phyloP scores from a whole-genome alignment of 257 asterid species.

The Solanum bulbocastanum region DNA sequence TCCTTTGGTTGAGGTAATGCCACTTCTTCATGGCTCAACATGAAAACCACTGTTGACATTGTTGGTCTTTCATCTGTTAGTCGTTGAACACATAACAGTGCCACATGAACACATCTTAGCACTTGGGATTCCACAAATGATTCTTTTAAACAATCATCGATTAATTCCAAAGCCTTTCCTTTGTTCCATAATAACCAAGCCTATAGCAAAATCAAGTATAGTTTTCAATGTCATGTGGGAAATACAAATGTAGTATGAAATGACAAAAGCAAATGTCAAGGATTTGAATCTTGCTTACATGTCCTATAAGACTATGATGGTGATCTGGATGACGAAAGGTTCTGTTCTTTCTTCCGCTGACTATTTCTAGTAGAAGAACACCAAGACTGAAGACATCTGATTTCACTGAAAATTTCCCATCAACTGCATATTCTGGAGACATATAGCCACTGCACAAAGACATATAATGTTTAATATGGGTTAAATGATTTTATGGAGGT shows the following conservation, averaged over 20 bases:
- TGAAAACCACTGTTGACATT: constrained; percentile 25
- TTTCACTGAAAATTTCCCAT: constrained; percentile 29
- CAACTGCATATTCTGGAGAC: constrained; percentile 42
- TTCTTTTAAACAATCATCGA: constrained; percentile 18
- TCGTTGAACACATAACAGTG: constrained; percentile 28
- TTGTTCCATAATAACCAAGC: constrained; percentile 32
- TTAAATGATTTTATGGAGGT: neutral
- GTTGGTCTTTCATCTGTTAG: constrained; percentile 19
- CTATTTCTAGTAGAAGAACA: constrained; percentile 32
- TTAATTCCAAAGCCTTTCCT: constrained; percentile 10
- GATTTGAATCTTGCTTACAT: constrained; percentile 11
- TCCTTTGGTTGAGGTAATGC: constrained; percentile 25
- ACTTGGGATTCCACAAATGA: constrained; percentile 17
- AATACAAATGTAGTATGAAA: neutral
- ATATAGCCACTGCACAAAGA: constrained; percentile 33
- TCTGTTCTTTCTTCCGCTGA: constrained; percentile 35
- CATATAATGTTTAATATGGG: neutral
- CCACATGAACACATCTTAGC: constrained; percentile 33
- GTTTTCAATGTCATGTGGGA: neutral
- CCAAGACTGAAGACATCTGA: constrained; percentile 40
- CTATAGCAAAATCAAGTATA: constrained; percentile 6
- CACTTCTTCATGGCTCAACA: constrained; percentile 26
- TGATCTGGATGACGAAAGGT: constrained; percentile 11
- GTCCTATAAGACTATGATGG: constrained; percentile 24
- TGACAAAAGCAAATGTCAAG: neutral